Evolutionary conservation across 2,329 filamentous ascomycete species (phyloP).

Genomic region (Camillea tinctor): DNA sequence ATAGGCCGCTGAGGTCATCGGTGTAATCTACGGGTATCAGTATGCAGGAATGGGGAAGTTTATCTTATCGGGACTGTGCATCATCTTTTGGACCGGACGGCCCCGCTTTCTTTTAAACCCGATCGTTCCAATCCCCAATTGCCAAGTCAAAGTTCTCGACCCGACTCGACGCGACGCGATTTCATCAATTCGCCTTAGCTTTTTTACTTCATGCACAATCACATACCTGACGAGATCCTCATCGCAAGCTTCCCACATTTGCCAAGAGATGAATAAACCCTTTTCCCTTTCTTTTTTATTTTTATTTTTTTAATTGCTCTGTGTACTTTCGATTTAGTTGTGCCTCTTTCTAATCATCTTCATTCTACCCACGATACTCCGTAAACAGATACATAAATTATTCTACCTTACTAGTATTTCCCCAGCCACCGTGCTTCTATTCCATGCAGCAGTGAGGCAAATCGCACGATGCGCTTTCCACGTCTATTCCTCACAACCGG

Average conservation of each 20-base stretch:
- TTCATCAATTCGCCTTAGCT: neutral
- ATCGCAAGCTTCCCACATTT: neutral
- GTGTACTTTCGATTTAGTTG: no score
- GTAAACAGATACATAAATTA: no score
- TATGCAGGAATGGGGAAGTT: no score
- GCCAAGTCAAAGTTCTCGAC: neutral
- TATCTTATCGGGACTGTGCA: neutral
- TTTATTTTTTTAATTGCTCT: no score
- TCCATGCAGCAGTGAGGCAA: neutral
- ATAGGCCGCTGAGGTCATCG: neutral
- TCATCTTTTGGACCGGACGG: neutral
- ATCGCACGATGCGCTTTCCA: slow-evolving; percentile 22
- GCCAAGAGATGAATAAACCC: neutral
- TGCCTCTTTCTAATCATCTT: neutral
- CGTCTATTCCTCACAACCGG: slow-evolving; percentile 15
- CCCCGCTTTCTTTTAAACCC: neutral
- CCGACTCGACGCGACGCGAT: neutral
- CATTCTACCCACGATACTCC: no score
- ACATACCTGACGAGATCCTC: neutral
- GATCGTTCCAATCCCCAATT: neutral
- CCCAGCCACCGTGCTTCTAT: neutral
- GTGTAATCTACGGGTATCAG: neutral
- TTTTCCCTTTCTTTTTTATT: no score
- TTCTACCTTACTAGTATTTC: no score
- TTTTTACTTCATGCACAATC: neutral